Evolutionary conservation across 2,329 filamentous ascomycete species (phyloP), one percentile per base, ranked within the genome.

Genomic region (Alternaria solani): DNA sequence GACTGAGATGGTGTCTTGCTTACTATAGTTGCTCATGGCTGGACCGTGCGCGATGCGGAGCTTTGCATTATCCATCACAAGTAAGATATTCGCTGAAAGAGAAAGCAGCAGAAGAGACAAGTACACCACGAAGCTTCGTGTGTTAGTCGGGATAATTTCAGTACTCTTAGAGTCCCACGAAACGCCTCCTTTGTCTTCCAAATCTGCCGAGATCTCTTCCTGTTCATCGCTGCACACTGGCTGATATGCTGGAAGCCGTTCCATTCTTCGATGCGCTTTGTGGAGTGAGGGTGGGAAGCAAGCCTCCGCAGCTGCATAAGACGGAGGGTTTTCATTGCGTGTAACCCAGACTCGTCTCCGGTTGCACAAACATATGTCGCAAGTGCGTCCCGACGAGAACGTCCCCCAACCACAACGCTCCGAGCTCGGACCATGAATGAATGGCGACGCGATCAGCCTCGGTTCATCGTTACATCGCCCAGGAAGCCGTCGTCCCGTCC

Each of bases 51-150:
- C 55, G 16, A 62, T 68, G 14, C 64, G 64, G n/a, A 72, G 60
- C 41, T 59, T 66, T 14, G 62, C 68, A 43, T 72, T 71, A 16
- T 71, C 65, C 64, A 75, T 67, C 3, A 75, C 61, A 18, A 77
- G 55, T 23, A 76, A 52, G 6, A 75, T 65, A 44, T 77, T 77
- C 4, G 67, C 65, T 3, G 66, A 68, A 14, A 76, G 65, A 8
- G 73, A 76, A 2, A 76, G 58, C 39, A 75, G 61, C 44, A 76
- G 41, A n/a, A 75, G 39, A 5, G 68, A 71, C 51, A 75, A 56
- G 55, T 64, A 76, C 11, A 65, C 51, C 9, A 75, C 59, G 47
- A 75, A 73, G 41, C 68, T 71, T 32, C 63, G 57, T 3, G 67
- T 72, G 46, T 72, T 69, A 5, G 66, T 70, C 6, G 71, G 72